Conservation (phyloP, 169 alveolate genomes). For the Cytauxzoon felis region DNA sequence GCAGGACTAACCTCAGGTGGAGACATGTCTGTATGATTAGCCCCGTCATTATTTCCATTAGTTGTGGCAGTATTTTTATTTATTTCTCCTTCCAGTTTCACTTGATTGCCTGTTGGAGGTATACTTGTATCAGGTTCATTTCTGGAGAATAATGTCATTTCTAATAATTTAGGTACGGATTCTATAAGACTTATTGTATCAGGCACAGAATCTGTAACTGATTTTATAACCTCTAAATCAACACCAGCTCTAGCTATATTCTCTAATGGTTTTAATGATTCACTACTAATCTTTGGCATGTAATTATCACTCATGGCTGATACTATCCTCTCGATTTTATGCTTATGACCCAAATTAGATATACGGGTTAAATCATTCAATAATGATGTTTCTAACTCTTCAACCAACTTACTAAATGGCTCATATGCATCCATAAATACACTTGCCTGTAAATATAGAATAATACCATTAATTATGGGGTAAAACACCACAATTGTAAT, state of each 20-base stretch:
- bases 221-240: background rate
- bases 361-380: slow-evolving; percentile 13
- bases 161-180: too few relatives aligned
- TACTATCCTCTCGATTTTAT: background rate
- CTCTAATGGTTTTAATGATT: background rate
- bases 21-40: too few relatives aligned
- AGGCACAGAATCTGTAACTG: background rate
- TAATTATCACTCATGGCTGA: slow-evolving; percentile 11
- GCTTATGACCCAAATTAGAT: slow-evolving; percentile 15
- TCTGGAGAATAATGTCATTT: too few relatives aligned
- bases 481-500: background rate
- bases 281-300: background rate
- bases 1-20: too few relatives aligned
- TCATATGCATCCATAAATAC: slow-evolving; percentile 52
- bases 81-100: too few relatives aligned
- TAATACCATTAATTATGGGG: background rate
- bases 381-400: slow-evolving; percentile 2
- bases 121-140: too few relatives aligned
- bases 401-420: slow-evolving; percentile 25
- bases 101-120: too few relatives aligned
- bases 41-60: too few relatives aligned
- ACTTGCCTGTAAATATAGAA: background rate
- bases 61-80: too few relatives aligned
- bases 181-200: too few relatives aligned
- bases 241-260: slow-evolving; percentile 10